A percentile compares a stretch with the other conserved stretches of the same genome.
phyloP scores from a whole-genome alignment of 768 basidiomycete species.

The Phanerodontia chrysosporium region DNA sequence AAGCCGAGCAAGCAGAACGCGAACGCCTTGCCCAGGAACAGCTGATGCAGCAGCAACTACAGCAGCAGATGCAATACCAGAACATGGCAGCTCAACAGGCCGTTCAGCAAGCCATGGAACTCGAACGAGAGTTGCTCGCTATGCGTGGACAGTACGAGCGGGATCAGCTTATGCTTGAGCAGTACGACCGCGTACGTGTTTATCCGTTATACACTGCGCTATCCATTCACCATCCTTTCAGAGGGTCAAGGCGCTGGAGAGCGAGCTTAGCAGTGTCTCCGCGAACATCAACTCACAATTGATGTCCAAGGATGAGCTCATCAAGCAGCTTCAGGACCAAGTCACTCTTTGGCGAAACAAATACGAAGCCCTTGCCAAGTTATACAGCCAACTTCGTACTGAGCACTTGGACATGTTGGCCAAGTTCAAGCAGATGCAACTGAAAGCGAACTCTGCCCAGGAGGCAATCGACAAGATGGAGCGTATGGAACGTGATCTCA shows the following conservation, averaged over 20 bases:
- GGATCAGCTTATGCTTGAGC: constrained; percentile 95
- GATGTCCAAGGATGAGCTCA: constrained; percentile 89
- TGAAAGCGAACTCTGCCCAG: constrained; percentile 97
- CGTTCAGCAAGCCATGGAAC: constrained; percentile 69
- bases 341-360: constrained; percentile 97
- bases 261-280: constrained; percentile 73
- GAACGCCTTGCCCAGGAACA: constrained; percentile 89
- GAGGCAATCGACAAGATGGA: constrained; percentile 99
- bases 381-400: constrained; percentile 95
- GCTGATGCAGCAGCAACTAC: constrained; percentile 74
- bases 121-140: constrained; percentile 85
- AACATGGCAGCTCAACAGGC: constrained; percentile 74
- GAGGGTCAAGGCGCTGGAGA: constrained; percentile 95
- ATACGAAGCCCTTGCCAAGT: constrained; percentile 96
- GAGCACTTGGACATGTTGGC: constrained; percentile 97
- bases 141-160: constrained; percentile 98
- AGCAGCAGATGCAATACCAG: constrained; percentile 53
- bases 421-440: constrained; percentile 95
- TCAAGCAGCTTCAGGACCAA: constrained; percentile 94
- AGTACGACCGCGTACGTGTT: constrained; percentile 91
- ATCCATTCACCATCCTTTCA: constrained; percentile 32
- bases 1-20: constrained; percentile 81
- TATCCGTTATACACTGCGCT: too few species aligned
- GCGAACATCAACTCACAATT: constrained; percentile 83
- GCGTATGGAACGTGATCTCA: constrained; percentile 96